phyloP scores from a whole-genome alignment of 805 yeast genomes.

The Candida wancherniae region DNA sequence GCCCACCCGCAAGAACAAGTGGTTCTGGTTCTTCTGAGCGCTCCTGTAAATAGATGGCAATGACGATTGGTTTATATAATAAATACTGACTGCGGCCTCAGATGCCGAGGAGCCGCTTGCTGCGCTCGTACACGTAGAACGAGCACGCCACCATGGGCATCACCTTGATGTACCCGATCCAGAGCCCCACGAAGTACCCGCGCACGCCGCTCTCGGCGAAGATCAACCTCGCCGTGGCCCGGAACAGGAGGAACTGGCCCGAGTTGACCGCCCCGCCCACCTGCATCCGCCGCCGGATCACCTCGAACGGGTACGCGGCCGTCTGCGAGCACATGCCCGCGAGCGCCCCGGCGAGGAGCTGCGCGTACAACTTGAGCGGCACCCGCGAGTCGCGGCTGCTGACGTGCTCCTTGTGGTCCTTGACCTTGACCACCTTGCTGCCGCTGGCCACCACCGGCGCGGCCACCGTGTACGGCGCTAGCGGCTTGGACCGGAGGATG shows the following conservation, averaged over 20 bases:
- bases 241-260: slow-evolving; percentile 53
- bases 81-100: slow-evolving; percentile 20
- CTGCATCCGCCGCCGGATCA: slow-evolving; percentile 90
- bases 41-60: background rate
- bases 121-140: slow-evolving; percentile 87
- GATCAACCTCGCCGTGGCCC: slow-evolving; percentile 53
- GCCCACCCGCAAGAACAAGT: slow-evolving; percentile 47
- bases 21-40: slow-evolving; percentile 56
- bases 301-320: slow-evolving; percentile 95
- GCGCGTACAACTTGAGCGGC: slow-evolving; percentile 88
- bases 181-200: slow-evolving; percentile 91
- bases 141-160: slow-evolving; percentile 97
- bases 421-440: slow-evolving; percentile 17
- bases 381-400: slow-evolving; percentile 40
- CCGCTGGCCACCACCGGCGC: slow-evolving; percentile 6
- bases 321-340: slow-evolving; percentile 95
- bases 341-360: slow-evolving; percentile 88
- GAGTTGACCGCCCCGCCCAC: slow-evolving; percentile 75
- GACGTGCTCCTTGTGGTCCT: slow-evolving; percentile 15
- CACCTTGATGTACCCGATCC: slow-evolving; percentile 92
- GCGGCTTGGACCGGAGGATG: slow-evolving; percentile 56
- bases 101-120: slow-evolving; percentile 67
- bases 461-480: slow-evolving; percentile 51
- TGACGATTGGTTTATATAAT: too few relatives aligned
- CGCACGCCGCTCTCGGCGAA: slow-evolving; percentile 70